Evolutionary conservation across 169 alveolate species (phyloP), one percentile per base, ranked within the genome.

Genomic region (Cryptosporidium felis): DNA sequence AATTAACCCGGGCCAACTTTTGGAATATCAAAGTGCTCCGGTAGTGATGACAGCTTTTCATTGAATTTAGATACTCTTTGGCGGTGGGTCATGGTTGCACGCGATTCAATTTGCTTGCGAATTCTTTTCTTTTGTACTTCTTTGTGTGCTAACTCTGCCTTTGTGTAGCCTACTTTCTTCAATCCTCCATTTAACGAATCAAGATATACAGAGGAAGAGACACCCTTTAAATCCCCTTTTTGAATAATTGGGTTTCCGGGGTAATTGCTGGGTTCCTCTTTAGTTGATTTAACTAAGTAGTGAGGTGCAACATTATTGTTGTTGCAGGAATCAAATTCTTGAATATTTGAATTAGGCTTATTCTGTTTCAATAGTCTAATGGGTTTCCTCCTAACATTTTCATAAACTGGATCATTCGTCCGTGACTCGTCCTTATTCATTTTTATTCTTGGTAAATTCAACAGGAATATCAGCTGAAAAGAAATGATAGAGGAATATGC

Each of bases 1-100:
- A 16, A 46, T 63, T 88, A 92, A 14, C 97, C 97, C 3, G 97
- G 97, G 14, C 97, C 97, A 32, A 94, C 97, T 56, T 92, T 94
- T 5, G 97, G 97, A 34, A 93, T 94, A 62, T 94, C 97, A 88
- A 94, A 94, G 85, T 94, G 97, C 32, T 94, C 96, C 4, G 96
- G 91, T 10, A 94, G 91, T 21, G 92, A 89, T 0, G 96, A 91
- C 1, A 94, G 92, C 62, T 94, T 95, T 47, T 81, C 82, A 59
- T 94, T 94, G 66, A 94, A 93, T 62, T 93, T 91, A 41, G 93
- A 94, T 44, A 94, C 90, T 51, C 95, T 47, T 51, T 94, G 94
- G 21, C 96, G 93, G 65, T 94, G 96, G 8, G 96, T 91, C 53
- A 92, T 89, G 74, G 93, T 88, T 44, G 94, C 82, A 9, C 90